Evolutionary conservation across 75 land plant genomes (phyloP), one percentile per base, ranked within the genome.

Genomic region (Cunninghamia lanceolata): DNA sequence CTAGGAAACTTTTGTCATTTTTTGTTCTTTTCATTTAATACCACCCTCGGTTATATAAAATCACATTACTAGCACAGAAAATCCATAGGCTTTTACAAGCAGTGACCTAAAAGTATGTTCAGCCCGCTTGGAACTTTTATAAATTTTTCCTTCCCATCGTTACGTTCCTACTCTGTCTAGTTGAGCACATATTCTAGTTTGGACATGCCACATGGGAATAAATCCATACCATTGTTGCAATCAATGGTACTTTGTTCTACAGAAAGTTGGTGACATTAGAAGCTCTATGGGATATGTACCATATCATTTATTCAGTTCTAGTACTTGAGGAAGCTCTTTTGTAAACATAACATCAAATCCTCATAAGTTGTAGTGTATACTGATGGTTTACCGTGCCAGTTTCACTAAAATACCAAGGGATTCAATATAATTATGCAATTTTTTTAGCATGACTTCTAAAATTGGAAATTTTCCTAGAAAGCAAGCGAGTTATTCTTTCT

Each of bases 211-310:
- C 1, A 40, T 40, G 40, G 40, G 40, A 40, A 40, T 40, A 40
- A 40, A 40, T 40, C 1, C 1, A 40, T 40, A 40, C 40, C 2
- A 40, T 40, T 1, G 40, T 40, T 40, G 40, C 40, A 40, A 40
- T 40, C 40, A 40, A 40, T 40, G 40, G 40, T 40, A 40, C 40
- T 40, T 40, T 40, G 40, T 40, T 40, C 40, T 40, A 40, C 2
- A 40, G 2, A 1, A 40, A 40, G 40, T 40, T 40, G 88, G 83
- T 74, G 89, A 88, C 42, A 86, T 94, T 28, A 87, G 82, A 83
- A 66, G 70, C 28, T 17, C 86, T 30, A 39, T 91, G 7, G 95
- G 95, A 79, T 92, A 92, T 82, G 88, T 89, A 52, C 95, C 95
- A 32, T 94, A 94, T 84, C 94, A 94, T 85, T 90, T 91, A 47